phyloP scores from a whole-genome alignment of 1,284 basidiomycete genomes.

The Grifola frondosa region DNA sequence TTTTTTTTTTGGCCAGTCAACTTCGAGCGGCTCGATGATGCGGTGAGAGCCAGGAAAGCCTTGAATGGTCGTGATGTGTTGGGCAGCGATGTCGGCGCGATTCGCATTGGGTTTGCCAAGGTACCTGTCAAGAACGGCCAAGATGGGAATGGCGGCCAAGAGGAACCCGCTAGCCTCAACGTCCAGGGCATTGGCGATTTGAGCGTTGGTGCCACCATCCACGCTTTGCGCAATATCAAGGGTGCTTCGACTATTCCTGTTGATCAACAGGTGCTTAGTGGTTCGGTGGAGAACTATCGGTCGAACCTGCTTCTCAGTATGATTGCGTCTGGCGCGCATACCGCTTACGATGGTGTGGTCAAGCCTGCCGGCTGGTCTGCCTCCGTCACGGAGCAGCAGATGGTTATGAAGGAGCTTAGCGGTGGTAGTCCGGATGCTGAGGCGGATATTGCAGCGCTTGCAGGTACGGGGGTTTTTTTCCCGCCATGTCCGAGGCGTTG shows the following conservation, averaged over 20 bases:
- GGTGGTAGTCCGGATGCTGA: constrained; percentile 78
- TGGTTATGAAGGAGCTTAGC: constrained; percentile 92
- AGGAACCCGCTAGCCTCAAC: constrained; percentile 61
- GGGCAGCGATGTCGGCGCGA: constrained; percentile 92
- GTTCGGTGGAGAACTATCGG: constrained; percentile 90
- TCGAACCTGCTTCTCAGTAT: constrained; percentile 89
- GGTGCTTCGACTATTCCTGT: constrained; percentile 85
- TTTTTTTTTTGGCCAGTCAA: constrained; percentile 61
- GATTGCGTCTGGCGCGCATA: constrained; percentile 83
- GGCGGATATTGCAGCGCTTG: constrained; percentile 77
- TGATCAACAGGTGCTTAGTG: constrained; percentile 89
- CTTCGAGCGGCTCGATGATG: constrained; percentile 96
- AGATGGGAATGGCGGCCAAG: constrained; percentile 59
- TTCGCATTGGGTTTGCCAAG: constrained; percentile 95
- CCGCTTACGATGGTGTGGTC: constrained; percentile 53
- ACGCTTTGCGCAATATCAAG: constrained; percentile 81
- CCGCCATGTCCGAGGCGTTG: constrained; percentile 1
- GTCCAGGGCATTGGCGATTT: constrained; percentile 80
- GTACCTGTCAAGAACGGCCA: constrained; percentile 86
- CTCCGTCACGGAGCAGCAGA: constrained; percentile 85
- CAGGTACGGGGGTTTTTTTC: constrained; percentile 54
- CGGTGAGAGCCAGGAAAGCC: constrained; percentile 91
- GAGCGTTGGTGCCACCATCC: constrained; percentile 81
- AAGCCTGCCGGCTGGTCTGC: constrained; percentile 66
- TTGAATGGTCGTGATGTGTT: constrained; percentile 94